Percentiles rank a stretch among this genome's conserved stretches.
These are phyloP conservation scores for Cladosporium velox DNA, from an alignment of 2,329 filamentous ascomycete species.

Conservation along the genomic window DNA sequence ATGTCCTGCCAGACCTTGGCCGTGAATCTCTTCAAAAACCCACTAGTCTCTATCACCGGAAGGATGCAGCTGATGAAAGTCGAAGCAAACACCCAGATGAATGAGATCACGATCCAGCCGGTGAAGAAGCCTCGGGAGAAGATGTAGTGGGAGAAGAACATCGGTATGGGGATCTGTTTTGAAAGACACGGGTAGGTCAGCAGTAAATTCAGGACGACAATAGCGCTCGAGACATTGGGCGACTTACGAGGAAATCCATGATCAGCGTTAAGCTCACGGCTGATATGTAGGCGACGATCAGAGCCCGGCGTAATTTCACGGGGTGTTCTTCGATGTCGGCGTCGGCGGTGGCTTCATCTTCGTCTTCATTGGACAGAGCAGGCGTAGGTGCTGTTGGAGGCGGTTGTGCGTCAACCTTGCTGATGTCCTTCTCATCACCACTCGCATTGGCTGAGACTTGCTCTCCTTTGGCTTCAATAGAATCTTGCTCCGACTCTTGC, in stretches of 20 bases:
- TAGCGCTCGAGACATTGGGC: neutral
- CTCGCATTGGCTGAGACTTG: neutral
- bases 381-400: neutral
- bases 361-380: slow-evolving; percentile 4
- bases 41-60: slow-evolving; percentile 45
- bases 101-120: slow-evolving; percentile 42
- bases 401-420: neutral
- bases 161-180: slow-evolving; percentile 40
- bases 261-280: slow-evolving; percentile 42
- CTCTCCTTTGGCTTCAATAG: slow-evolving; percentile 21
- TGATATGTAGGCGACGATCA: slow-evolving; percentile 42
- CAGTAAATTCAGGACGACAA: neutral
- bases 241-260: slow-evolving; percentile 39
- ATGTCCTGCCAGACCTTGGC: slow-evolving; percentile 19
- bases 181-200: neutral
- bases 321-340: slow-evolving; percentile 38
- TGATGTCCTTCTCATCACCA: neutral
- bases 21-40: slow-evolving; percentile 26
- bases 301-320: slow-evolving; percentile 37
- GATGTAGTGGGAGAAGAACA: slow-evolving; percentile 45
- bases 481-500: slow-evolving; percentile 3
- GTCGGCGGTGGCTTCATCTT: slow-evolving; percentile 34
- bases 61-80: slow-evolving; percentile 41
- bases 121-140: slow-evolving; percentile 46
- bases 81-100: slow-evolving; percentile 44